Percentiles rank a stretch among this genome's conserved stretches.
Evolutionary conservation across 2,329 filamentous ascomycete species (phyloP).

Genomic region (Tolypocladium tundrense): DNA sequence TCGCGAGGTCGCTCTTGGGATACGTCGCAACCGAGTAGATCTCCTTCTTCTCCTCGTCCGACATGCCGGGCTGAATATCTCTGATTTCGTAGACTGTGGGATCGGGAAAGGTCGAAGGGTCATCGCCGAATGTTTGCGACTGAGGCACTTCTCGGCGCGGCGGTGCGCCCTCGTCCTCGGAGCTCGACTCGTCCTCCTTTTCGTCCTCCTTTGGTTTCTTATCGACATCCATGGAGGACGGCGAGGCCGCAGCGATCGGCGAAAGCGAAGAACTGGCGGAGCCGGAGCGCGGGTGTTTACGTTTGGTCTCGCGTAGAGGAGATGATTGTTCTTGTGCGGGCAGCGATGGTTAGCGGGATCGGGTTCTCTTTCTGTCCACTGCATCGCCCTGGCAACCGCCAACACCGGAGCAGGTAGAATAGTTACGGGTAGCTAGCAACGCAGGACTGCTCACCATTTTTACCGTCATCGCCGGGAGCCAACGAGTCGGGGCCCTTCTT

Average conservation of each 20-base stretch:
- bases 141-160: conserved; percentile 59
- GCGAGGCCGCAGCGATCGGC: conserved; percentile 39
- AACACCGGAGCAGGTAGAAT: not conserved
- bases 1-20: conserved; percentile 67
- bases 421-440: not conserved
- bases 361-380: not conserved
- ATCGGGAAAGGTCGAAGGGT: conserved; percentile 83
- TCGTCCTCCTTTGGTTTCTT: conserved; percentile 35
- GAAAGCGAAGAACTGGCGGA: conserved; percentile 52
- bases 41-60: conserved; percentile 72
- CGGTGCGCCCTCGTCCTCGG: conserved; percentile 49
- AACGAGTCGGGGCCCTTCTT: conserved; percentile 58
- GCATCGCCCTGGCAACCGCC: not conserved
- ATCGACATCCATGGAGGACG: conserved; percentile 49
- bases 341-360: not conserved
- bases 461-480: conserved; percentile 40
- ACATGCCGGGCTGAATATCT: conserved; percentile 62
- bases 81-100: conserved; percentile 92
- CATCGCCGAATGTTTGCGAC: conserved; percentile 82
- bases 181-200: conserved; percentile 36
- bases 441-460: conserved; percentile 15
- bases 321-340: conserved; percentile 41
- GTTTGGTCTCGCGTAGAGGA: conserved; percentile 41
- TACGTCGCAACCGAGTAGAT: conserved; percentile 84
- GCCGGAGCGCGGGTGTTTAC: conserved; percentile 42